Base-by-base conservation (phyloP, 1,139 yeast species). In the Suhomyces anneliseae region DNA sequence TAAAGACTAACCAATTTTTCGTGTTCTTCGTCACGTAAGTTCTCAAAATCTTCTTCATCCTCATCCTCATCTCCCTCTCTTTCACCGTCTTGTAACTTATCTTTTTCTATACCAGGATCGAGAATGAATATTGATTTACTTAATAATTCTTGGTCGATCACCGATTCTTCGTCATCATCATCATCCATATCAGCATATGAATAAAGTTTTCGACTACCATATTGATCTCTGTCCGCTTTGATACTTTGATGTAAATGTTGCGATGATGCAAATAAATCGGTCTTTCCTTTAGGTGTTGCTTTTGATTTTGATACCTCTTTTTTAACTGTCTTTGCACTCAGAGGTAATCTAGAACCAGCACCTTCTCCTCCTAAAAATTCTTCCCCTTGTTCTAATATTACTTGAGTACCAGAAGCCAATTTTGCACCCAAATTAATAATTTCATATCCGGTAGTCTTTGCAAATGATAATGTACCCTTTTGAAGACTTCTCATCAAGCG, bases 321-420 rank as follows among this genome's bases (percentile, higher is more conserved):
- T 11, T 29, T 29, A 3, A 29, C n/a, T 5, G 4, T 9, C 11
- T 6, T 40, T 32, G 27, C 24, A 15, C 26, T 12, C 24, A 26
- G 36, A 7, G 62, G 60, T 27, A 49, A 42, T 48, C 83, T 61
- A 35, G 75, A 74, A 9, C 75, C 62, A 0, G 82, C 66, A 0
- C 90, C 90, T 50, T 74, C 75, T 1, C 92, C 92, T 2, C 92
- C 92, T 46, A 87, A 68, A 5, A 78, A 76, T 51, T 82, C 86
- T 61, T 92, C 98, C 0, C 95, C 86, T 49, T 80, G 82, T 56
- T 90, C 97, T 43, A 92, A 69, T 8, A 89, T 66, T 0, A 84
- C 83, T 61, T 90, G 97, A 0, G 97, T 89, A 0, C 97, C 97
- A 5, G 92, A 86, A 1, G 96, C 95, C 34, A 92, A 62, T 57